Percentiles rank a stretch among this genome's conserved stretches.
Conservation (phyloP, 495 filamentous ascomycete species). For the Recurvomyces mirabilis region DNA sequence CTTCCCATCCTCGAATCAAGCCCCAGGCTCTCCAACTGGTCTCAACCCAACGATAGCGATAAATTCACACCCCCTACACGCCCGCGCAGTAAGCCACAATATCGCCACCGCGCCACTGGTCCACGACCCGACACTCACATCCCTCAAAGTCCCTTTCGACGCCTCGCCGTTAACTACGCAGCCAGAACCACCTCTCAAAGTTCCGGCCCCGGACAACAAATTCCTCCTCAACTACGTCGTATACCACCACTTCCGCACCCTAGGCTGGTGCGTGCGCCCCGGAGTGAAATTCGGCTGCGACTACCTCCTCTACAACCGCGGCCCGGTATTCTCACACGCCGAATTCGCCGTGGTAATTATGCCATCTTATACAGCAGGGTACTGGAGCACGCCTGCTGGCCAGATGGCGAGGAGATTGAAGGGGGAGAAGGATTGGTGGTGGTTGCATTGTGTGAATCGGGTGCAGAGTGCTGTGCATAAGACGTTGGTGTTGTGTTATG, state of each 20-base stretch:
- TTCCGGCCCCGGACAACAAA: conserved; percentile 53
- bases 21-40: not conserved
- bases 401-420: conserved; percentile 37
- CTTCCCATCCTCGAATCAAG: conserved; percentile 38
- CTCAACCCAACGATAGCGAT: not conserved
- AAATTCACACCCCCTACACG: conserved; percentile 1
- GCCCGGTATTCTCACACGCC: conserved; percentile 86
- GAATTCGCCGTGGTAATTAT: conserved; percentile 80
- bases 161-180: not conserved
- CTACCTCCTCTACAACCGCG: conserved; percentile 87
- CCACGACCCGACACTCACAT: conserved; percentile 22
- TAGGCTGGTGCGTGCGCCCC: conserved; percentile 90
- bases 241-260: conserved; percentile 92
- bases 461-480: conserved; percentile 86
- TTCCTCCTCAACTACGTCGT: conserved; percentile 79
- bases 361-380: conserved; percentile 65
- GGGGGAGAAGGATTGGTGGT: conserved; percentile 64
- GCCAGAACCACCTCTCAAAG: conserved; percentile 17
- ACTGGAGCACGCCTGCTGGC: conserved; percentile 52
- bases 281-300: conserved; percentile 94
- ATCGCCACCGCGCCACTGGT: not conserved
- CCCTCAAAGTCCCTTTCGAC: conserved; percentile 15
- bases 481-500: conserved; percentile 75
- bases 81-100: not conserved
- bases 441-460: conserved; percentile 82